Evolutionary conservation across 2,329 filamentous ascomycete genomes (phyloP).

Genomic region (Colletotrichum tofieldiae): DNA sequence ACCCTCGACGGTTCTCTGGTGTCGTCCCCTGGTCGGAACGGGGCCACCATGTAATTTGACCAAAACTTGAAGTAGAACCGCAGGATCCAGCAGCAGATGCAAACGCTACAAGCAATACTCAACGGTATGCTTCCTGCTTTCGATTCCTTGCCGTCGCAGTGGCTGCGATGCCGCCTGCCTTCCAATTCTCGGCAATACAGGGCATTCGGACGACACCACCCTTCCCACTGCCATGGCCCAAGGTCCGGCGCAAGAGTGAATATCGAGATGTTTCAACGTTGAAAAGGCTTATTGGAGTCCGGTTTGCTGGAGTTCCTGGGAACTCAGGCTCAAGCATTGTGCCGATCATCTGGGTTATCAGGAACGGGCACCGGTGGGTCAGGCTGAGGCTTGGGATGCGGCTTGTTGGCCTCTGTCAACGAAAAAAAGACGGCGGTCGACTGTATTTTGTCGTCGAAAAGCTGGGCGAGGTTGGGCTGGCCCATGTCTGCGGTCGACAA

Average conservation of each 20-base stretch:
- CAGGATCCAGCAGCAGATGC: background rate
- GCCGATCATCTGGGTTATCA: slow-evolving; percentile 45
- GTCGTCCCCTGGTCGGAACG: background rate
- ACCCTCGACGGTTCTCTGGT: background rate
- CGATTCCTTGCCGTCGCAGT: background rate
- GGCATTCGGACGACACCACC: background rate
- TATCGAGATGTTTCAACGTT: background rate
- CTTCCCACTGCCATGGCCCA: background rate
- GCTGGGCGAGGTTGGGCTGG: background rate
- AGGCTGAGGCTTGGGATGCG: slow-evolving; percentile 50
- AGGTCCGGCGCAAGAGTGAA: background rate
- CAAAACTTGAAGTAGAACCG: background rate
- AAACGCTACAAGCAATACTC: background rate
- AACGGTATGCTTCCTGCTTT: background rate
- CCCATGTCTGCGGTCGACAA: background rate
- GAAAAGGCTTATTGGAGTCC: background rate
- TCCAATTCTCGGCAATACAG: background rate
- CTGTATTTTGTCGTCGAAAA: background rate
- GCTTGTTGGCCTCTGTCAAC: slow-evolving; percentile 45
- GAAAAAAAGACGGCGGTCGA: slow-evolving; percentile 10
- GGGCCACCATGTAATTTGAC: background rate
- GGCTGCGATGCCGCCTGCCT: background rate
- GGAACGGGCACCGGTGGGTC: slow-evolving; percentile 51
- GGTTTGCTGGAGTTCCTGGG: background rate
- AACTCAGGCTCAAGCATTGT: background rate